A percentile compares a stretch with the other conserved stretches of the same genome.
Conservation (phyloP, 768 basidiomycete genomes). For the Ramaria sp. region DNA sequence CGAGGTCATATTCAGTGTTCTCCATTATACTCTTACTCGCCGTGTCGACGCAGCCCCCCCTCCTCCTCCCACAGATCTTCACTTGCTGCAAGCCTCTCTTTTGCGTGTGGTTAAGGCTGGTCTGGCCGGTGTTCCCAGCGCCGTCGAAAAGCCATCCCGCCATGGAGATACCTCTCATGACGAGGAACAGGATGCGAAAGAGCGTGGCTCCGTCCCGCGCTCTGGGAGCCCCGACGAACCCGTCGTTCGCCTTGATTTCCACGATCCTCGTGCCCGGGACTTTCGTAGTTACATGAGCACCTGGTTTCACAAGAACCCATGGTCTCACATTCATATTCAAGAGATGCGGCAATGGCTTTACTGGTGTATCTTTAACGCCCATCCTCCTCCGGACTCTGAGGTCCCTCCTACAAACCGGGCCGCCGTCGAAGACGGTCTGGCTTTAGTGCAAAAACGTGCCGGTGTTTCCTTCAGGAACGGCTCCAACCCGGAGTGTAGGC, state of each 20-base stretch:
- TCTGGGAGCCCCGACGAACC: constrained; percentile 51
- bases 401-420: constrained; percentile 29
- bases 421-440: constrained; percentile 49
- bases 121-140: constrained; percentile 32
- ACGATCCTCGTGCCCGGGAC: constrained; percentile 64
- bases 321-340: constrained; percentile 53
- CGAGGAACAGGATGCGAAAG: constrained; percentile 34
- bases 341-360: constrained; percentile 70
- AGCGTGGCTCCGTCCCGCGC: constrained; percentile 34
- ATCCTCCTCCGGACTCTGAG: constrained; percentile 43
- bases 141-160: constrained; percentile 15
- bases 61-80: constrained; percentile 32
- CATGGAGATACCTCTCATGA: constrained; percentile 39
- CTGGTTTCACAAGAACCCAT: constrained; percentile 61
- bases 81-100: constrained; percentile 49
- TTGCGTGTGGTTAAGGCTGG: constrained; percentile 56
- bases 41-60: constrained; percentile 38
- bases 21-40: constrained; percentile 41
- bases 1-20: constrained; percentile 66
- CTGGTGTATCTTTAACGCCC: constrained; percentile 70
- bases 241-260: constrained; percentile 41
- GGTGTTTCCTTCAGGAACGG: constrained; percentile 57
- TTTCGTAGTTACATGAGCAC: constrained; percentile 59
- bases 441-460: constrained; percentile 57
- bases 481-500: constrained; percentile 35